Percentiles rank a stretch among this genome's conserved stretches.
Conservation (phyloP, 1,139 yeast species). For the Candida pseudoviswanathii region DNA sequence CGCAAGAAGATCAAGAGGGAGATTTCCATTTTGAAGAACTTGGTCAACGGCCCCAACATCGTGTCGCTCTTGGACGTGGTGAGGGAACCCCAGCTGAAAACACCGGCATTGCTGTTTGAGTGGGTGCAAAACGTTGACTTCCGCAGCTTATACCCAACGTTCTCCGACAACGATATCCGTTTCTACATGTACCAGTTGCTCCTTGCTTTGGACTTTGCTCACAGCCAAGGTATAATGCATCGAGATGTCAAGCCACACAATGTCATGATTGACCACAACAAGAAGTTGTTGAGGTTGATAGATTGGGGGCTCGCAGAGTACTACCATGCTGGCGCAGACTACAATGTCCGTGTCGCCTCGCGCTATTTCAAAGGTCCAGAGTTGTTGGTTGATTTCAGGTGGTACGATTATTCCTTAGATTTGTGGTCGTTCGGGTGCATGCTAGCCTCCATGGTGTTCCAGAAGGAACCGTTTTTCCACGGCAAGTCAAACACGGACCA, state of each 20-base stretch:
- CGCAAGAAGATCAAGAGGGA: constrained; percentile 95
- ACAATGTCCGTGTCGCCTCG: constrained; percentile 97
- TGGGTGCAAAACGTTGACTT: constrained; percentile 89
- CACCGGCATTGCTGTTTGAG: constrained; percentile 93
- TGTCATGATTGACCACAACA: constrained; percentile 93
- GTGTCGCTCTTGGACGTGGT: constrained; percentile 82
- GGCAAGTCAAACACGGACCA: constrained; percentile 97
- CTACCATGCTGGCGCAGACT: constrained; percentile 92
- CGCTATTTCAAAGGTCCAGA: constrained; percentile 98
- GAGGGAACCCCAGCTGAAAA: constrained; percentile 85
- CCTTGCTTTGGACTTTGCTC: constrained; percentile 89
- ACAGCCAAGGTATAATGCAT: constrained; percentile 98
- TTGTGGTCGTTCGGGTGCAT: constrained; percentile 98
- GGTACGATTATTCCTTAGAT: constrained; percentile 93
- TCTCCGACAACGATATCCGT: constrained; percentile 79
- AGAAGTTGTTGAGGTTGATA: constrained; percentile 72
- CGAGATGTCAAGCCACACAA: constrained; percentile 98
- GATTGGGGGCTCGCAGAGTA: constrained; percentile 99
- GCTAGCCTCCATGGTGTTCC: constrained; percentile 95
- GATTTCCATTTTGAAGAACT: constrained; percentile 86
- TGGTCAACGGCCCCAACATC: constrained; percentile 85
- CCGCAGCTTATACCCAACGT: constrained; percentile 87
- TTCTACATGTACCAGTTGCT: constrained; percentile 87
- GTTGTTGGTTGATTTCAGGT: constrained; percentile 86
- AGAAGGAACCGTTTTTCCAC: constrained; percentile 96